phyloP scores from a whole-genome alignment of 257 asterid genomes.

The Gynochthodes officinalis region DNA sequence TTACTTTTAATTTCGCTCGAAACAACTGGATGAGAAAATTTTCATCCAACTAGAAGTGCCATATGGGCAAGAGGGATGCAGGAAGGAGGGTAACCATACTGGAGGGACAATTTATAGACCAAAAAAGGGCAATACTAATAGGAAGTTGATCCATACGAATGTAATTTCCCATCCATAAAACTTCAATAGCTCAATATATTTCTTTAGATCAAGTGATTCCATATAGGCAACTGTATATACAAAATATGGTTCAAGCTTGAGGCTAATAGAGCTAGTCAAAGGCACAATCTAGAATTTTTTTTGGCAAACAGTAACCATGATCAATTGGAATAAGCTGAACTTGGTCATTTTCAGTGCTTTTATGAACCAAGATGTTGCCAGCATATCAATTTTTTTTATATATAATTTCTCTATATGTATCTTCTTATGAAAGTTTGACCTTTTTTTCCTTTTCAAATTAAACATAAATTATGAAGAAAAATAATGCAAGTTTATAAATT shows the following conservation, averaged over 20 bases:
- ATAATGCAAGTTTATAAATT: too few relatives aligned
- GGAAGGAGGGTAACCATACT: background rate
- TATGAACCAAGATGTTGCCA: conserved; percentile 65
- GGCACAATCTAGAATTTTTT: conserved; percentile 67
- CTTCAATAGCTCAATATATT: conserved; percentile 57
- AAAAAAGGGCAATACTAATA: background rate
- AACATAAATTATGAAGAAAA: too few relatives aligned
- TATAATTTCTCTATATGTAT: too few relatives aligned
- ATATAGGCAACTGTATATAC: conserved; percentile 50
- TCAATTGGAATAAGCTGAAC: conserved; percentile 62
- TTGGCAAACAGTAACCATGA: conserved; percentile 85
- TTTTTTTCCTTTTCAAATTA: conserved; percentile 69
- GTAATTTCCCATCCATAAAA: conserved; percentile 64
- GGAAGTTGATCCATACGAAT: too few relatives aligned
- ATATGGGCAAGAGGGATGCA: too few relatives aligned
- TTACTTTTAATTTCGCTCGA: background rate
- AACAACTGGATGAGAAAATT: background rate
- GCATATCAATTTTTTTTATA: too few relatives aligned
- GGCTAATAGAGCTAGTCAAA: conserved; percentile 92
- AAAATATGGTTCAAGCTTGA: conserved; percentile 58
- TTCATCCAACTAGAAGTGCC: too few relatives aligned
- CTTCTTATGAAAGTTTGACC: too few relatives aligned
- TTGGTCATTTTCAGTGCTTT: conserved; percentile 42
- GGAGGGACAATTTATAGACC: background rate
- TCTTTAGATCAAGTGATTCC: conserved; percentile 54